These are phyloP conservation scores for Cordyceps militaris DNA, from an alignment of 2,329 filamentous ascomycete species.

Conservation along the genomic window DNA sequence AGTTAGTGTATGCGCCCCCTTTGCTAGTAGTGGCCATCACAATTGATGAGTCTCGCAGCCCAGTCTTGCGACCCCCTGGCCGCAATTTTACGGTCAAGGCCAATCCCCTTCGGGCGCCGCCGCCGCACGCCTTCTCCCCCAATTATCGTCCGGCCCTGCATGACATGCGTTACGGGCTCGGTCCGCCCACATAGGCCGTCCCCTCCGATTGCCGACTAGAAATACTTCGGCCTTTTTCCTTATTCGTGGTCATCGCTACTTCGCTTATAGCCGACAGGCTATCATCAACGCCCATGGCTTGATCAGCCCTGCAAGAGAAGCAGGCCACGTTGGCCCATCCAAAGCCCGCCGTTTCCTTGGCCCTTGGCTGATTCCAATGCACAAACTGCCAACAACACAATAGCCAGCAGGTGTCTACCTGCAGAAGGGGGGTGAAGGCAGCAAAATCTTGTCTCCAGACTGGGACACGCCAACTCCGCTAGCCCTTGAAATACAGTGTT, in stretches of 20 bases:
- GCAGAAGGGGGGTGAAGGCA: background rate
- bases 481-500: background rate
- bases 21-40: background rate
- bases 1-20: background rate
- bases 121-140: background rate
- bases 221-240: background rate
- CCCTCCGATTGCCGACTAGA: slow-evolving; percentile 5
- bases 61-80: background rate
- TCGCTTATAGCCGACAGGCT: background rate
- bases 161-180: background rate
- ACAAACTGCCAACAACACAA: background rate
- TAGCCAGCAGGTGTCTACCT: background rate
- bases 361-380: background rate
- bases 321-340: background rate
- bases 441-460: background rate
- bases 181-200: background rate
- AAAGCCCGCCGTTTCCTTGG: background rate
- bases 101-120: background rate
- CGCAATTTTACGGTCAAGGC: slow-evolving; percentile 6
- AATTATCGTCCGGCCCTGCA: background rate
- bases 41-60: background rate
- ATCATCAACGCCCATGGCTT: too few relatives aligned
- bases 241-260: background rate
- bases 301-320: background rate
- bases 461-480: background rate